Evolutionary conservation across 2,329 filamentous ascomycete species (phyloP).

Genomic region (Juglanconis oblonga): DNA sequence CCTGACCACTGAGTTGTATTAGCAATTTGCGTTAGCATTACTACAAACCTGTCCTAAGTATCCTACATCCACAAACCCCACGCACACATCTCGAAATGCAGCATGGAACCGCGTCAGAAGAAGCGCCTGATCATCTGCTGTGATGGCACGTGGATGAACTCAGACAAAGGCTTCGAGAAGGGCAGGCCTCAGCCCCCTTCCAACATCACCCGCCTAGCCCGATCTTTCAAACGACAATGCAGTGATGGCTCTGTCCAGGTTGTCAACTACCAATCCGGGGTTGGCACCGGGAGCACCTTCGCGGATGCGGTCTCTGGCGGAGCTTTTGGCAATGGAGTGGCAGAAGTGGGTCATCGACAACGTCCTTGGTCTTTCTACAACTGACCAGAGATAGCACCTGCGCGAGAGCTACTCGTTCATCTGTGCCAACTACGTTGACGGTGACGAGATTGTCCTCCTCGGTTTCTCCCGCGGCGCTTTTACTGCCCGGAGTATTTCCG

Average conservation of each 20-base stretch:
- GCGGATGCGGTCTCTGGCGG: slow-evolving; percentile 52
- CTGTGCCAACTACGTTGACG: slow-evolving; percentile 58
- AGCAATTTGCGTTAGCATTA: no score
- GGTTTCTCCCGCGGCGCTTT: slow-evolving; percentile 60
- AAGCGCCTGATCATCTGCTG: slow-evolving; percentile 52
- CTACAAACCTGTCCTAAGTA: no score
- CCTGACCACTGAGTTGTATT: no score
- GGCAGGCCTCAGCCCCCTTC: slow-evolving; percentile 50
- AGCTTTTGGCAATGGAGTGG: slow-evolving; percentile 52
- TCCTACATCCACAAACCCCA: no score
- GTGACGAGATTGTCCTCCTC: slow-evolving; percentile 54
- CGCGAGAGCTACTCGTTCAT: slow-evolving; percentile 62
- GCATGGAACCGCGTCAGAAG: slow-evolving; percentile 15
- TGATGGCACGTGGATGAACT: slow-evolving; percentile 54
- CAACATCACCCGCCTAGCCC: slow-evolving; percentile 59
- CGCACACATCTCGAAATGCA: no score
- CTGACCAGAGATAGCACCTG: slow-evolving; percentile 38
- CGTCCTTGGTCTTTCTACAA: background rate
- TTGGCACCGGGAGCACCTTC: slow-evolving; percentile 50
- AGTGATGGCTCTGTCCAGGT: slow-evolving; percentile 54
- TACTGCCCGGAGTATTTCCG: slow-evolving; percentile 54
- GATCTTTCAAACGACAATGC: slow-evolving; percentile 51
- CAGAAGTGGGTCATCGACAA: slow-evolving; percentile 38
- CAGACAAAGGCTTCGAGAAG: slow-evolving; percentile 45
- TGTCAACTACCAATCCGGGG: slow-evolving; percentile 59